Evolutionary conservation across 805 yeast genomes (phyloP).

Genomic region (Hemisphaericaspora nanyangensis): DNA sequence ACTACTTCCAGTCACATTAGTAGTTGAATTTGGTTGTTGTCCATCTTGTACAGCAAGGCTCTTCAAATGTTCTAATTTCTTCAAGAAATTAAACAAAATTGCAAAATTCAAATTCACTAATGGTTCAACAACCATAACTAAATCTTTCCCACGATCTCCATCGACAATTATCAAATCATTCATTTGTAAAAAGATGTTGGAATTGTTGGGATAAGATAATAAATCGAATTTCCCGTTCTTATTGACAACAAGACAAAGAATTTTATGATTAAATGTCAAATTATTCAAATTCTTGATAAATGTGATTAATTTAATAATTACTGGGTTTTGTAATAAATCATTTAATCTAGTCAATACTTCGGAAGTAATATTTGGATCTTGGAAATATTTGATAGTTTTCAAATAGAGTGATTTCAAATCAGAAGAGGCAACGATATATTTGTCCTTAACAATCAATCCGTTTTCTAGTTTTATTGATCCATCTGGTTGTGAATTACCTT

Average conservation of each 20-base stretch:
- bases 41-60: conserved; percentile 38
- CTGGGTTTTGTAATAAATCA: conserved; percentile 22
- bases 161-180: conserved; percentile 73
- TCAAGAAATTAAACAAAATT: conserved; percentile 65
- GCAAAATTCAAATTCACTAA: conserved; percentile 60
- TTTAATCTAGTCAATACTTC: conserved; percentile 25
- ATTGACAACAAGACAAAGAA: conserved; percentile 48
- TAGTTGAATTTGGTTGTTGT: conserved; percentile 11
- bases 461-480: conserved; percentile 48
- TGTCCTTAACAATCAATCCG: conserved; percentile 55
- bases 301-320: conserved; percentile 27
- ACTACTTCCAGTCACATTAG: background rate
- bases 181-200: conserved; percentile 54
- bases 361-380: conserved; percentile 23
- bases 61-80: conserved; percentile 66
- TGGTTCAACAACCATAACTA: conserved; percentile 71
- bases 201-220: conserved; percentile 59
- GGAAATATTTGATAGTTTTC: conserved; percentile 53
- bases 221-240: conserved; percentile 69
- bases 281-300: conserved; percentile 40
- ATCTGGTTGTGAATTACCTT: conserved; percentile 3
- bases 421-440: conserved; percentile 55
- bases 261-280: conserved; percentile 37
- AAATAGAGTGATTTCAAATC: conserved; percentile 48
- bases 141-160: conserved; percentile 81